Evolutionary conservation across 75 land plant species (phyloP), one percentile per base, ranked within the genome.

Genomic region (Larix kaempferi): DNA sequence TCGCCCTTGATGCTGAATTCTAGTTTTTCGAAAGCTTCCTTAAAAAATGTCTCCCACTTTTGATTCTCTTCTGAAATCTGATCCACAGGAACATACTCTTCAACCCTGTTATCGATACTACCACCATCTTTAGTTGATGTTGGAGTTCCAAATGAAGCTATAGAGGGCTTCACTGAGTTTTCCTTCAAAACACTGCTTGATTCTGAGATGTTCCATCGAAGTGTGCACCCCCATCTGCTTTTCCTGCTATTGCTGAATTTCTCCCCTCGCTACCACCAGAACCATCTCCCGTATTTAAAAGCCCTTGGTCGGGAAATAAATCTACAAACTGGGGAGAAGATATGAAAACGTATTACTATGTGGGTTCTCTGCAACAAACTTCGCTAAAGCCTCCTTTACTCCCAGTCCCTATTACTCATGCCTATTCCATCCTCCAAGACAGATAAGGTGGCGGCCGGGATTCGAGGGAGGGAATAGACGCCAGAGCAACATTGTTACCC

Each of bases 401-500:
- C 11, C 66, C 80, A 82, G n/a, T n/a, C n/a, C n/a, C n/a, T 4
- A 44, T 17, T 22, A 74, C 78, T 22, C 16, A 15, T 44, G 58
- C 11, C 72, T 5, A 29, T 21, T 3, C 1, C 23, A 81, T 10
- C 75, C 13, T 52, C 80, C 81, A 25, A n/a, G 37, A 49, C 64
- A 35, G 75, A 82, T 49, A 10, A 65, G 17, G 37, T 73, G 58
- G 41, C 23, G 8, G 78, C 15, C 10, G 77, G 55, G 78, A 25
- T 35, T 77, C 81, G 71, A 59, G 17, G 77, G 74, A 57, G 26
- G 63, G 23, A 37, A 76, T 72, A 11, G 82, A 79, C 59, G 91
- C 90, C 15, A 86, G n/a, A 26, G 90, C 95, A 41, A 82, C 57
- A 78, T 77, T 82, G 64, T 78, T 77, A 15, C 81, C 85, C 87